These are phyloP conservation scores for Wallacemonas sp. DNA, from an alignment of 208 protist species.

Conservation along the genomic window DNA sequence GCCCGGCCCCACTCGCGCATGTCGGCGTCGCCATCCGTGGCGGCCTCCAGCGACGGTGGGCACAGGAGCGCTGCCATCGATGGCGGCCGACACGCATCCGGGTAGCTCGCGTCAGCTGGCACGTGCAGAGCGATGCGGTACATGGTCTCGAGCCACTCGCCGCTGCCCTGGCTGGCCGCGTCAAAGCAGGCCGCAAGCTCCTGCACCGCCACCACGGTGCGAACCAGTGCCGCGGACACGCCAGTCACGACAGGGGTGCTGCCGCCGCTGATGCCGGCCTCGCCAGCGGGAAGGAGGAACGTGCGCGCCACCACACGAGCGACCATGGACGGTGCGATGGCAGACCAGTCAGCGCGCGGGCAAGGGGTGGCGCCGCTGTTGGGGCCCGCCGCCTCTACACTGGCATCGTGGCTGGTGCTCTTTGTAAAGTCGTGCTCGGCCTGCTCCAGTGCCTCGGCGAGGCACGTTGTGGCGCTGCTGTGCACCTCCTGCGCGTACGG, in stretches of 20 bases:
- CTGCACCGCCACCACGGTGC: conserved; percentile 4
- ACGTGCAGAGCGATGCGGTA: conserved; percentile 36
- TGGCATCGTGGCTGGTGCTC: no score
- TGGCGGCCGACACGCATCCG: conserved; percentile 17
- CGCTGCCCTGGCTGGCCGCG: not conserved
- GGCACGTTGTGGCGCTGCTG: conserved; percentile 16
- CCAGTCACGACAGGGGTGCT: conserved; percentile 6
- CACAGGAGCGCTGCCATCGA: conserved; percentile 25
- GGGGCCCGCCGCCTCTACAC: no score
- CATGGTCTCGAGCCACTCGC: conserved; percentile 48
- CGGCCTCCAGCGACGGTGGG: conserved; percentile 15
- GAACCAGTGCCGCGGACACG: conserved; percentile 1
- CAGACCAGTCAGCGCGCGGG: not conserved
- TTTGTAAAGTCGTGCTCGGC: not conserved
- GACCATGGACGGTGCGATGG: not conserved
- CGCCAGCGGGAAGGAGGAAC: not conserved
- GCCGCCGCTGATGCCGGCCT: not conserved
- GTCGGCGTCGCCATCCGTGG: not conserved
- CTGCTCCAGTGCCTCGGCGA: conserved; percentile 23
- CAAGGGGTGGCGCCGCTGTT: not conserved
- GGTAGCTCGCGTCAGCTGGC: conserved; percentile 22
- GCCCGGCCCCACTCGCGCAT: not conserved
- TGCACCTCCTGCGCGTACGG: conserved; percentile 8
- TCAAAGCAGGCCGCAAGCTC: conserved; percentile 5
- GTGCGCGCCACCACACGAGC: conserved; percentile 3